A percentile compares a stretch with the other conserved stretches of the same genome.
Conservation (phyloP, 2,329 filamentous ascomycete genomes). For the Apiospora pterosperma region DNA sequence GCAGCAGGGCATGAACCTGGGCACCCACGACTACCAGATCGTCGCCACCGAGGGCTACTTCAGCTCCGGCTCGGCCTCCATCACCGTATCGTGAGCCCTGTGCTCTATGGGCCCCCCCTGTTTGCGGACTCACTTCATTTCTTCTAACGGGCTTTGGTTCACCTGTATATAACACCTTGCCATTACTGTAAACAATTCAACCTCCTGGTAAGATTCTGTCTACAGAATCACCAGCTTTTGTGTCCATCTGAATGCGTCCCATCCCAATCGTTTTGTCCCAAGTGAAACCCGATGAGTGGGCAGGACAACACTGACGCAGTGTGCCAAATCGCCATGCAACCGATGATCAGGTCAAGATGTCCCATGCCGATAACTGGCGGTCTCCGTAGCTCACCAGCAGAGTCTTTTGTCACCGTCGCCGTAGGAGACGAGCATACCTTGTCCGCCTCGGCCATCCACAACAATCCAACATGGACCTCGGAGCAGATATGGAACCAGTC, state of each 20-base stretch:
- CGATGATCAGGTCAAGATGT: neutral
- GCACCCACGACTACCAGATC: constrained; percentile 45
- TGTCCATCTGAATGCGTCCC: neutral
- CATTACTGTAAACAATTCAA: neutral
- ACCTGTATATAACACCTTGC: neutral
- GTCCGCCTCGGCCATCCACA: neutral
- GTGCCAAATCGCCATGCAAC: too few relatives aligned
- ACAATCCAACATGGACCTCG: neutral
- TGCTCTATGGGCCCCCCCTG: neutral
- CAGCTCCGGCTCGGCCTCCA: constrained; percentile 35
- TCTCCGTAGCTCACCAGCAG: neutral
- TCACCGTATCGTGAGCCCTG: constrained; percentile 28
- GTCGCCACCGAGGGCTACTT: constrained; percentile 44
- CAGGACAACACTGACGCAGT: neutral
- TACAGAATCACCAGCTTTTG: neutral
- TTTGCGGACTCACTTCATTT: neutral
- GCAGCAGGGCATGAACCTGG: constrained; percentile 37
- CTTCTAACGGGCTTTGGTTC: neutral
- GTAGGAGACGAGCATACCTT: neutral
- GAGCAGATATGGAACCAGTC: constrained; percentile 17
- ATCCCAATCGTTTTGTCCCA: neutral
- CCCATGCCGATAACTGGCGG: neutral
- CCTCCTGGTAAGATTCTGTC: neutral
- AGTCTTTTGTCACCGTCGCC: neutral
- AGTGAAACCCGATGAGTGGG: neutral